Evolutionary conservation across 2,329 filamentous ascomycete species (phyloP), one percentile per base, ranked within the genome.

Genomic region (Thielaviopsis ethacetica): DNA sequence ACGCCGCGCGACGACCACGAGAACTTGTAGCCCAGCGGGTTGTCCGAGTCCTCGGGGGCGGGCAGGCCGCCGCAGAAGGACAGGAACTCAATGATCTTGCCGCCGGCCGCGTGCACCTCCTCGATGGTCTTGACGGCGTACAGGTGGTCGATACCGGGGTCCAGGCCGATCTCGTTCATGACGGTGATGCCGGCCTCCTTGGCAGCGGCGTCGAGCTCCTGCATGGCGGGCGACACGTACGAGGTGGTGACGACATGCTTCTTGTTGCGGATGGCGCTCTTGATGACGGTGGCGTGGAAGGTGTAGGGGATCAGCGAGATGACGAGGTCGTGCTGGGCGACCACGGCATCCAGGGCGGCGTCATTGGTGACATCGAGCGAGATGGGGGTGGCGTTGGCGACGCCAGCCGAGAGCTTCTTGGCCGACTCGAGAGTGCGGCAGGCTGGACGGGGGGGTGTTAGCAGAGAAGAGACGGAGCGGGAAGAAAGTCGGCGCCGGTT

Each of bases 171-270:
- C 80, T 97, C 91, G 74, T 97, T 96, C 86, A 96, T 91, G 69
- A 96, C 91, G 12, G 89, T 95, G 69, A 96, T 96, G 62, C 90
- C 91, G 19, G 91, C 91, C 63, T 85, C 86, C 79, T 95, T 95
- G 70, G 80, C 83, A 66, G 85, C 76, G 66, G 83, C 76, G 67
- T 96, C 86, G 56, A 97, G 82, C 76, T 91, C 91, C 74, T 85
- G 73, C 90, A 96, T 96, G 64, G 88, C 88, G 3, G 89, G 89
- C 4, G 88, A 94, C 65, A 95, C 87, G 69, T 97, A 97, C 64
- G 83, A 89, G 30, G 91, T 96, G 61, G 91, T 96, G 68, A 97
- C 91, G 62, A 97, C 90, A 76, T 97, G 76, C 80, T 91, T 95
- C 86, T 95, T 96, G 67, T 85, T 81, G 67, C 85, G 82, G 74